A percentile compares a stretch with the other conserved stretches of the same genome.
phyloP scores from a whole-genome alignment of 495 filamentous ascomycete species.

The Pyronema omphalodes region DNA sequence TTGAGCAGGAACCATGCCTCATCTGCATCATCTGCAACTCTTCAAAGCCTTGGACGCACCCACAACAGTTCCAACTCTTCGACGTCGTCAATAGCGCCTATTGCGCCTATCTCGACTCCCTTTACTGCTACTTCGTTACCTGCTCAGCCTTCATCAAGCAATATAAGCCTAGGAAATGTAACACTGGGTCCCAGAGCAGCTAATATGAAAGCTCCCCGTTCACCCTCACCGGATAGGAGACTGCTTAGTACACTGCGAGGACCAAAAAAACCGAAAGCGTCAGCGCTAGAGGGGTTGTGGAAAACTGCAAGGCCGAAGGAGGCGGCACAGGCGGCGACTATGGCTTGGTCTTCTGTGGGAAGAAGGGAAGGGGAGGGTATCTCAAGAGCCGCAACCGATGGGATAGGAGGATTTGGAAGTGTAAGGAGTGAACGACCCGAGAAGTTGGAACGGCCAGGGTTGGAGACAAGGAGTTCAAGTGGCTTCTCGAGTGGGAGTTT shows the following conservation, averaged over 20 bases:
- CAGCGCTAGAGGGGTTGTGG: neutral
- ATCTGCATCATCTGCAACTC: neutral
- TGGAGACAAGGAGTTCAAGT: too few relatives aligned
- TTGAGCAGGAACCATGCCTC: neutral
- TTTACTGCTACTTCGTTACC: slow-evolving; percentile 1
- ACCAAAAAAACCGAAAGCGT: slow-evolving; percentile 6
- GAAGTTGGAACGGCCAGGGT: neutral
- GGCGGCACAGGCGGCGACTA: slow-evolving; percentile 70
- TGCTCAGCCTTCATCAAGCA: neutral
- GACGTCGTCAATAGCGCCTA: neutral
- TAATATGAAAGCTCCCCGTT: slow-evolving; percentile 33
- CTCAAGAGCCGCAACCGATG: neutral
- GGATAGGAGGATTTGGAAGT: neutral
- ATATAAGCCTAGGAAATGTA: neutral
- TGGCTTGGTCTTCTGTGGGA: slow-evolving; percentile 57
- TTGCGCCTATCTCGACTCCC: neutral
- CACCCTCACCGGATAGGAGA: slow-evolving; percentile 50
- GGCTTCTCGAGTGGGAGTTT: neutral
- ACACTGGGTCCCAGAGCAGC: neutral
- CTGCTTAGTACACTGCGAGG: slow-evolving; percentile 62
- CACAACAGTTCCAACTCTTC: neutral
- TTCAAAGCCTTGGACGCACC: neutral
- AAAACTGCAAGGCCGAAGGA: slow-evolving; percentile 15
- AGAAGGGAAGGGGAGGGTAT: slow-evolving; percentile 18
- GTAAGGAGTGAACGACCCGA: neutral